Base-by-base conservation (phyloP, 2,329 filamentous ascomycete genomes). In the Fusarium globosum region DNA sequence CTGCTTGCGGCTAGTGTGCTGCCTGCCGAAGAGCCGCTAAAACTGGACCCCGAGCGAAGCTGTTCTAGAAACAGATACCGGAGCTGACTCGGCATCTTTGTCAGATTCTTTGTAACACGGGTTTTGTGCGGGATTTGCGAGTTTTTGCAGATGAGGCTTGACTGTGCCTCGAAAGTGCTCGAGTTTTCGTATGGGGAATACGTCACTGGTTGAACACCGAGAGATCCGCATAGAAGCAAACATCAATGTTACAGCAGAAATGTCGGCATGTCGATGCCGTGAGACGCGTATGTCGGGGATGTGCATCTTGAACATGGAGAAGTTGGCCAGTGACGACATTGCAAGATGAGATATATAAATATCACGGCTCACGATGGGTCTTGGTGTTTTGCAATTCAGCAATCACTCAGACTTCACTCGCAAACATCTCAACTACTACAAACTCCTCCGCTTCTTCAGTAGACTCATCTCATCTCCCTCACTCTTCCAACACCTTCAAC, bases 21-120 rank as follows among this genome's bases (percentile, higher is more conserved):
- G 5, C 7, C 28, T 62, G 57, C 62, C 57, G 57, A 35, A 53
- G 62, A 46, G 57, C 46, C 57, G 57, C 58, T 53, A 62, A 65
- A 46, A 45, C 39, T 65, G 62, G 62, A 28, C 14, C 62, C 26
- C 36, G 39, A 51, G 35, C 12, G 7, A 36, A 2, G 23, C 7
- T 33, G 26, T 38, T 62, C 45, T 53, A 28, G 35, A 62, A 45
- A 46, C 21, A 39, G 26, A 16, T 6, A 21, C 18, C 62, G 62
- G 62, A 52, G 15, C 39, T 65, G 46, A 23, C 46, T 65, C 62
- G 62, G 62, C 51, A 55, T 53, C 48, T 53, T 38, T 53, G 51
- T 39, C 23, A 53, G 33, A 33, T 5, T 36, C 16, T 36, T 26
- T 26, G 20, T 39, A 2, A 39, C 20, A n/a, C 51, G 51, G 33